phyloP scores from a whole-genome alignment of 345 rosid genomes.

The Eucalyptus regnans region DNA sequence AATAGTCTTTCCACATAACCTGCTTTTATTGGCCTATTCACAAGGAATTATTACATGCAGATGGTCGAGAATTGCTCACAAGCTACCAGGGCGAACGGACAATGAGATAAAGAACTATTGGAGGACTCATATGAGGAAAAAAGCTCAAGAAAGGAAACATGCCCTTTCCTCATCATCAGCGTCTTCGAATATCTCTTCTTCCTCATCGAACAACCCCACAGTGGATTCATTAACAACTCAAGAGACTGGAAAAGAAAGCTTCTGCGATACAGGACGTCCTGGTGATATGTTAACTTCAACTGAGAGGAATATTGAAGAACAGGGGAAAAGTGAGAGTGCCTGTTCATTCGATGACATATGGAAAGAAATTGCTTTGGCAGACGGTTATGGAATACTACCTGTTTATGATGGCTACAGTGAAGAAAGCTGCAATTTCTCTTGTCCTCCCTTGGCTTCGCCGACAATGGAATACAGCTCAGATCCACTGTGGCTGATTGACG shows the following conservation, averaged over 20 bases:
- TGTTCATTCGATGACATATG: constrained; percentile 82
- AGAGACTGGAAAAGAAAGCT: constrained; percentile 48
- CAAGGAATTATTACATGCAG: constrained; percentile 14
- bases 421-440: constrained; percentile 30
- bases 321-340: constrained; percentile 27
- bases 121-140: constrained; percentile 87
- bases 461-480: constrained; percentile 48
- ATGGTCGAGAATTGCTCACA: constrained; percentile 96
- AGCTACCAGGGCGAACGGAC: constrained; percentile 90
- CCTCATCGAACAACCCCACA: constrained; percentile 44
- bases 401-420: constrained; percentile 33
- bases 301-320: constrained; percentile 14
- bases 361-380: constrained; percentile 70
- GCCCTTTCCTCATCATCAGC: constrained; percentile 27
- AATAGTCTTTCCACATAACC: not conserved
- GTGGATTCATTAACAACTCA: constrained; percentile 23
- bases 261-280: constrained; percentile 62
- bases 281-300: constrained; percentile 1
- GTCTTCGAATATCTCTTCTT: constrained; percentile 37
- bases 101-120: constrained; percentile 96
- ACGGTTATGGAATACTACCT: constrained; percentile 33
- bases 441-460: constrained; percentile 42
- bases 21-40: not conserved
- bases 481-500: constrained; percentile 59
- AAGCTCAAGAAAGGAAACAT: constrained; percentile 70